Conservation (phyloP, 2,329 filamentous ascomycete genomes). For the Aureobasidium sp. region DNA sequence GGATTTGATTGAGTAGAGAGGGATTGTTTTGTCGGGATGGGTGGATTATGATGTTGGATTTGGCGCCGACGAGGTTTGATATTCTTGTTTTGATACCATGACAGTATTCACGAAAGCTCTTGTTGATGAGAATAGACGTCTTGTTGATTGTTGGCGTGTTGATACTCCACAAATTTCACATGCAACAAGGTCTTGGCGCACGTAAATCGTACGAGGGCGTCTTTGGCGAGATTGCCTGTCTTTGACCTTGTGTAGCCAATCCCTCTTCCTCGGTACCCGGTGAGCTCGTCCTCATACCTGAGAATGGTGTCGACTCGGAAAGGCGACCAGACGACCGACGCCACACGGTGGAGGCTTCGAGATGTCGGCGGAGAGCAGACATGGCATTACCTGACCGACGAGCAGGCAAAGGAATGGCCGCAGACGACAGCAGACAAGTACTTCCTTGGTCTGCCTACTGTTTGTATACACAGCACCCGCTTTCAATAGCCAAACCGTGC, state of each 20-base stretch:
- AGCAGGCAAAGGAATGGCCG: conserved; percentile 69
- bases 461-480: conserved; percentile 37
- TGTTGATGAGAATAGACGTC: neutral
- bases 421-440: conserved; percentile 87
- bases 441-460: conserved; percentile 70
- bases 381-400: conserved; percentile 83
- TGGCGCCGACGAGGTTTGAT: neutral
- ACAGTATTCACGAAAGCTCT: neutral
- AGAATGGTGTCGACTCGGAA: neutral
- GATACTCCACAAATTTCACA: conserved; percentile 13
- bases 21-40: neutral
- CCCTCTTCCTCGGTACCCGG: neutral
- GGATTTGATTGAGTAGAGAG: conserved; percentile 16
- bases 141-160: neutral
- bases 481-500: neutral
- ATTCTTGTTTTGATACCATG: conserved; percentile 9
- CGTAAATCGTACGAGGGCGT: conserved; percentile 10
- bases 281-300: neutral
- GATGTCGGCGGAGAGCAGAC: conserved; percentile 81
- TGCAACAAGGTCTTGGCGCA: conserved; percentile 7
- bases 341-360: conserved; percentile 72
- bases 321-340: conserved; percentile 54
- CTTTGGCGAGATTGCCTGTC: neutral
- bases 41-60: neutral
- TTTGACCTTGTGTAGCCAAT: neutral